Evolutionary conservation across 306 rosid genomes (phyloP).

Genomic region (Leucaena leucocephala): DNA sequence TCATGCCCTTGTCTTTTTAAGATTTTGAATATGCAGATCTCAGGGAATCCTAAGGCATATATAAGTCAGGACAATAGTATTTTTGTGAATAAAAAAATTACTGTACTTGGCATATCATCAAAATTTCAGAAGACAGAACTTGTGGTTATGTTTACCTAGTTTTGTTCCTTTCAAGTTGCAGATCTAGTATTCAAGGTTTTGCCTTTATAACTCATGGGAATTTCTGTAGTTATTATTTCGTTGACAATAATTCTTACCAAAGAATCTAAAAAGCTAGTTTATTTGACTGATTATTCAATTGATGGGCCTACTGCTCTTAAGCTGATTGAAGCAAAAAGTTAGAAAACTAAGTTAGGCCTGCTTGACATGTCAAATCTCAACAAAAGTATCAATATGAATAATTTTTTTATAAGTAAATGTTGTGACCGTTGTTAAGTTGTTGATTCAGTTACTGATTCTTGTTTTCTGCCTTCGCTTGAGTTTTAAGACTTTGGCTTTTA

Average conservation of each 20-base stretch:
- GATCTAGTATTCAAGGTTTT: conserved; percentile 1
- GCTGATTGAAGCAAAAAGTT: conserved; percentile 21
- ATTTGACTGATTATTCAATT: conserved; percentile 23
- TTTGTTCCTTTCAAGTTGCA: conserved; percentile 1
- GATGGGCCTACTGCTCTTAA: conserved; percentile 27
- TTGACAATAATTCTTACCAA: background rate
- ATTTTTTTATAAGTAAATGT: background rate
- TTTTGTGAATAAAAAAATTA: background rate
- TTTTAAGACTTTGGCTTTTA: conserved; percentile 14
- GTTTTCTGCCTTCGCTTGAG: conserved; percentile 14
- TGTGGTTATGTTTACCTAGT: conserved; percentile 19
- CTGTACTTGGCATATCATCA: background rate
- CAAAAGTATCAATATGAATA: background rate
- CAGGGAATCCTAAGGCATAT: conserved; percentile 59
- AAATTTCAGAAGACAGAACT: conserved; percentile 13
- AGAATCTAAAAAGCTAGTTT: too few relatives aligned
- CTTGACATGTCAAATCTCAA: conserved; percentile 25
- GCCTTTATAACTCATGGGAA: background rate
- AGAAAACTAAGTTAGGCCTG: background rate
- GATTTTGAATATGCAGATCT: conserved; percentile 36
- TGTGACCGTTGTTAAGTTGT: background rate
- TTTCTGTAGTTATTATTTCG: conserved; percentile 28
- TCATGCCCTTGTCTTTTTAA: conserved; percentile 18
- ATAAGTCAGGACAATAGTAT: background rate
- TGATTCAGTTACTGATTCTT: conserved; percentile 7